phyloP scores from a whole-genome alignment of 176 grass and related monocot genomes.

The Phyllostachys edulis region DNA sequence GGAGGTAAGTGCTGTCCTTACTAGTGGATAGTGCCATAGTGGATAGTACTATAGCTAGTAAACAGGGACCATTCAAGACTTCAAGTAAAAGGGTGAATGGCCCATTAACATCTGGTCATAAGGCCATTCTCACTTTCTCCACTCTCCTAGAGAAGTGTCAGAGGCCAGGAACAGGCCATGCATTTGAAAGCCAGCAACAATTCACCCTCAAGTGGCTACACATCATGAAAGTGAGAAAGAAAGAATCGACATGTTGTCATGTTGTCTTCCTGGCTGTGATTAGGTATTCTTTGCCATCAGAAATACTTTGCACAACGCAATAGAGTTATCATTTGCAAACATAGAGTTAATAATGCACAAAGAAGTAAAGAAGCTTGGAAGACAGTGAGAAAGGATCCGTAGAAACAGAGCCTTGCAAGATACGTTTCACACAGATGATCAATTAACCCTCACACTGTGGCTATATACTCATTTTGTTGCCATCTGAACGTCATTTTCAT shows the following conservation, averaged over 20 bases:
- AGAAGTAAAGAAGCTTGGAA: conserved; percentile 7
- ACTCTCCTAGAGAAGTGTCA: neutral
- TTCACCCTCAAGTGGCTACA: conserved; percentile 19
- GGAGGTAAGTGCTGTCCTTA: neutral
- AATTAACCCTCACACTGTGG: neutral
- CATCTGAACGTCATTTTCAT: conserved; percentile 15
- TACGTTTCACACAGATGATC: neutral
- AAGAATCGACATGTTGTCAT: neutral
- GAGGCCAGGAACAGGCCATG: neutral
- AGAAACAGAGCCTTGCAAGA: neutral
- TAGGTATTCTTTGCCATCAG: neutral
- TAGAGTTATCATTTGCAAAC: neutral
- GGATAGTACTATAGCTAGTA: neutral
- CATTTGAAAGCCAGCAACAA: conserved; percentile 3
- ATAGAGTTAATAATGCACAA: neutral
- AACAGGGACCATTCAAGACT: neutral
- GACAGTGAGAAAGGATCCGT: neutral
- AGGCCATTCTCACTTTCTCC: neutral
- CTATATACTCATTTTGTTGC: neutral
- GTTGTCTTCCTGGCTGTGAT: neutral
- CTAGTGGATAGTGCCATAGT: neutral
- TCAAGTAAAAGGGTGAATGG: neutral
- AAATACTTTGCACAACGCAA: neutral
- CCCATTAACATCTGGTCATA: neutral
- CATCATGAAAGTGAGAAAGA: neutral